Evolutionary conservation across 352 stramenopile genomes (phyloP), one percentile per base, ranked within the genome.

Genomic region (Elongisporangium prolatum): DNA sequence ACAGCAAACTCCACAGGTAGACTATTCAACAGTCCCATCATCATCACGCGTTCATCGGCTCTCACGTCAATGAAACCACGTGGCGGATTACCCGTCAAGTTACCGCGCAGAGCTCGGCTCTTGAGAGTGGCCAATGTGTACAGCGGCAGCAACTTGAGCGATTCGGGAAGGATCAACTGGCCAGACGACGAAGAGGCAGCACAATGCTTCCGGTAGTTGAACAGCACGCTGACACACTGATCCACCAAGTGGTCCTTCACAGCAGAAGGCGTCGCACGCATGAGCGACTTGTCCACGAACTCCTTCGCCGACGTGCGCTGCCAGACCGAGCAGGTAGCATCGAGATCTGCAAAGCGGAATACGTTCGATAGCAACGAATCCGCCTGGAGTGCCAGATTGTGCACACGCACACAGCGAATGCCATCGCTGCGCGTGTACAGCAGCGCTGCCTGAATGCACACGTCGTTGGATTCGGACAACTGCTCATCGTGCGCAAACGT

Each of bases 141-240:
- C 20, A 97, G 64, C 28, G 91, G 91, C 64, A 97, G 63, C 48
- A 97, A 59, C 71, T 97, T 96, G 22, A 97, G 78, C 56, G 89
- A 93, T 60, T 97, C 91, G 14, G 91, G 91, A 18, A 97, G 69
- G 40, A 97, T 97, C 21, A 97, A 82, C 62, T 97, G 91, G 0
- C 88, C 89, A 0, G 84, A 89, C 17, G 87, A 91, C n/a, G 85
- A 94, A 48, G 89, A 91, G n/a, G 87, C 82, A 20, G 91, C 89
- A 62, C 90, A 97, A 59, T 94, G 80, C 65, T 96, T 95, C 70
- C 90, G 88, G 75, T 97, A 97, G 65, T 93, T 89, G 64, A 83
- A 94, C 34, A 97, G 63, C 65, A 96, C 88, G 47, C 74, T 90
- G 52, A 95, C 85, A 58, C 84, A 95, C 62, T 95, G 76, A 59